phyloP scores from a whole-genome alignment of 345 rosid genomes.

The Eucalyptus albens region DNA sequence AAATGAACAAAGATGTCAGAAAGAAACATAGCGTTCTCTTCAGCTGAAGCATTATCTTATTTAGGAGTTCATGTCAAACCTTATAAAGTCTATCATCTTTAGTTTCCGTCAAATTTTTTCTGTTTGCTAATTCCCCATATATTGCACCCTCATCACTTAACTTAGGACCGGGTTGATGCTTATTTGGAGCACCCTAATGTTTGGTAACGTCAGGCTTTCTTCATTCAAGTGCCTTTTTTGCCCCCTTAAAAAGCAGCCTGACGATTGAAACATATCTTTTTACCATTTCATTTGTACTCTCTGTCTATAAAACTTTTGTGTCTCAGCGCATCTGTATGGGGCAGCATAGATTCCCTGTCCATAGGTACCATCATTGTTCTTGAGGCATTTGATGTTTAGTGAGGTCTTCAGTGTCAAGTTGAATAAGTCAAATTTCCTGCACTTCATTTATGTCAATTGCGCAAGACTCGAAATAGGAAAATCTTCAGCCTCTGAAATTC shows the following conservation, averaged over 20 bases:
- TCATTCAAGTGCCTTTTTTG: not conserved
- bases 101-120: not conserved
- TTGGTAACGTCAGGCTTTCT: not conserved
- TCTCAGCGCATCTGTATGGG: not conserved
- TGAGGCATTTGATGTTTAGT: not conserved
- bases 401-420: not conserved
- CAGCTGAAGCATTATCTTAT: not conserved
- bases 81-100: not conserved
- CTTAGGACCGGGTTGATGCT: not conserved
- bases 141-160: not conserved
- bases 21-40: not conserved
- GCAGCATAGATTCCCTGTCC: not conserved
- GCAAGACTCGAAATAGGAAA: not conserved
- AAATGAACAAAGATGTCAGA: not conserved
- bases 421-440: not conserved
- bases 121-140: not conserved
- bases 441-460: not conserved
- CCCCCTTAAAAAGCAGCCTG: not conserved
- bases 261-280: not conserved
- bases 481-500: not conserved
- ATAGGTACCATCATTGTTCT: not conserved
- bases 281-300: not conserved
- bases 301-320: not conserved
- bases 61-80: not conserved
- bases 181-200: not conserved